Evolutionary conservation across 2,329 filamentous ascomycete species (phyloP).

Genomic region (Cordyceps cicadae): DNA sequence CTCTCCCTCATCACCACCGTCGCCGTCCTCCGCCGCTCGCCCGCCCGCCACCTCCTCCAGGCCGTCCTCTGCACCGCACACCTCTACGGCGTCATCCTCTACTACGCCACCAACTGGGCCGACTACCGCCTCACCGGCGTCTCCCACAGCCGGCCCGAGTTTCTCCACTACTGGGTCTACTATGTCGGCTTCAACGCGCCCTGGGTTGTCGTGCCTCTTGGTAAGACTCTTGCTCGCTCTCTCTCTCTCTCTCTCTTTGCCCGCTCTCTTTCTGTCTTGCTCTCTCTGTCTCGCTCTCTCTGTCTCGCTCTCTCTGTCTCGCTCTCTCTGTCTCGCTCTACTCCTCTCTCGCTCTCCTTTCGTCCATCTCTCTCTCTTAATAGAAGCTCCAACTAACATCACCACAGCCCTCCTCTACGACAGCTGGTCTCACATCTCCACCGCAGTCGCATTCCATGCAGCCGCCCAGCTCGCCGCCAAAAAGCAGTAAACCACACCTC

Average conservation of each 20-base stretch:
- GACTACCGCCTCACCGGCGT: constrained; percentile 37
- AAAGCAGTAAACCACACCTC: constrained; percentile 13
- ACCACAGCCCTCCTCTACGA: constrained; percentile 24
- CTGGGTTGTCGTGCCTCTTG: constrained; percentile 48
- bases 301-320: too few relatives aligned
- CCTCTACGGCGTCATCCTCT: constrained; percentile 54
- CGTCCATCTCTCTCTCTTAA: background rate
- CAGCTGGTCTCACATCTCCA: constrained; percentile 21
- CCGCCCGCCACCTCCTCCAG: constrained; percentile 43
- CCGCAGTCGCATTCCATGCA: constrained; percentile 18
- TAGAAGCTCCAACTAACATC: background rate
- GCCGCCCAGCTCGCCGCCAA: constrained; percentile 15
- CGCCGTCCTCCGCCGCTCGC: constrained; percentile 35
- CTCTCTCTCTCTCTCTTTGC: background rate
- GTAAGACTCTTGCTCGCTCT: constrained; percentile 30
- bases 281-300: too few relatives aligned
- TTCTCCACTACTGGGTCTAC: constrained; percentile 56
- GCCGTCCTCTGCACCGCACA: constrained; percentile 44
- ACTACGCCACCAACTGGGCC: constrained; percentile 49
- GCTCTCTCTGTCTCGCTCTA: too few relatives aligned
- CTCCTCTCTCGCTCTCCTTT: background rate
- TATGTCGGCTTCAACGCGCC: constrained; percentile 53
- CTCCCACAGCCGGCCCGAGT: constrained; percentile 50
- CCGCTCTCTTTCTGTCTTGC: too few relatives aligned
- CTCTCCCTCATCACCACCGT: constrained; percentile 43